These are phyloP conservation scores for Irpex sp. DNA, from an alignment of 1,284 basidiomycete species.

Conservation along the genomic window DNA sequence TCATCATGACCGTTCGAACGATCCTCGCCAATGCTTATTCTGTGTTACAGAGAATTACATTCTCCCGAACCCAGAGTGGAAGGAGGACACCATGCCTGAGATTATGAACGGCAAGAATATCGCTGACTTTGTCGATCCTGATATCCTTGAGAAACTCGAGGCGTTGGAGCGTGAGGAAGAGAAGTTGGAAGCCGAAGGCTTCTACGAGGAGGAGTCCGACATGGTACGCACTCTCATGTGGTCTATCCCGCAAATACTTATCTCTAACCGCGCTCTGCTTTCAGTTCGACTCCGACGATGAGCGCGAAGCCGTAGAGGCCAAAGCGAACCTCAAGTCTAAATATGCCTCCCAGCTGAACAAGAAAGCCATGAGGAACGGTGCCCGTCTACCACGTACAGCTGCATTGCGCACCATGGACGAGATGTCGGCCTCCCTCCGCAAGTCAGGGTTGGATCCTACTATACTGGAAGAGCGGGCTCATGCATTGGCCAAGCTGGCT, in stretches of 20 bases:
- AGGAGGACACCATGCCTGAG: conserved; percentile 93
- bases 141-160: conserved; percentile 95
- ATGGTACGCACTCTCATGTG: conserved; percentile 48
- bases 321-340: conserved; percentile 71
- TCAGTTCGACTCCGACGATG: conserved; percentile 90
- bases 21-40: conserved; percentile 6
- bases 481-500: conserved; percentile 76
- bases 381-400: conserved; percentile 85
- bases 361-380: conserved; percentile 88
- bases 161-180: conserved; percentile 98
- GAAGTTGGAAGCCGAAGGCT: conserved; percentile 88
- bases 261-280: neutral
- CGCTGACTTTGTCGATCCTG: conserved; percentile 99
- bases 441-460: conserved; percentile 89
- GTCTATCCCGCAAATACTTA: conserved; percentile 1
- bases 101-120: conserved; percentile 99
- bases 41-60: conserved; percentile 77
- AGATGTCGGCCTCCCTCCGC: conserved; percentile 81
- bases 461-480: conserved; percentile 85
- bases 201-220: conserved; percentile 88
- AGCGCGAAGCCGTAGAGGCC: conserved; percentile 73
- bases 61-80: conserved; percentile 92
- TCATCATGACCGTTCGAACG: conserved; percentile 1
- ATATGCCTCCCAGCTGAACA: conserved; percentile 73
- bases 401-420: conserved; percentile 81